Base-by-base conservation (phyloP, 2,329 filamentous ascomycete species). In the Aphanocladium album region DNA sequence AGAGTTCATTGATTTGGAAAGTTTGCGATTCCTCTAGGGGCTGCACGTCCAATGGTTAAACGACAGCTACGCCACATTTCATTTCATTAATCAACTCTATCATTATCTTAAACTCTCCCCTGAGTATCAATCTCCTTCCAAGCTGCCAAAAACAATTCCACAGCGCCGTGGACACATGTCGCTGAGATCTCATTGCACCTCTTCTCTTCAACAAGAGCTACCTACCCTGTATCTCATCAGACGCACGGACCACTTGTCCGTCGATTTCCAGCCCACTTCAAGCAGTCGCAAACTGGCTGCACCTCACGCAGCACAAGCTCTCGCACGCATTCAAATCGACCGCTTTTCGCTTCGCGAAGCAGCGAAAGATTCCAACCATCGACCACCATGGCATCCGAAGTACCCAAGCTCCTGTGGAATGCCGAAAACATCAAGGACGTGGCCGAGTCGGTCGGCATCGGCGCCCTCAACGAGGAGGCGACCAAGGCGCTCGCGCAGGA, bases 381-480 rank as follows among this genome's bases (percentile, higher is more conserved):
- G n/a, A 33, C 60, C 35, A 60, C 51, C 69, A 76, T 76, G 74
- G 72, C 74, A 61, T 67, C 67, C 67, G 76, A 76, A 56, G 69
- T 69, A 47, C 75, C 78, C n/a, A 80, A 80, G 70, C 79, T 88
- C 27, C 87, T 97, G 67, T 98, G 95, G 95, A 98, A 97, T 72
- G 87, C 90, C 19, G 95, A 99, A 69, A 98, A 96, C 68, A 90
- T 99, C 68, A 88, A 88, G 68, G 95, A 99, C 73, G 93, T 98
- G 63, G 93, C 95, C 67, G 95, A 99, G 75, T 96, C 95, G 1
- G 90, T 98, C 52, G 95, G 95, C 61, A 93, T 99, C 68, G 80
- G 84, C 67, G 83, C 85, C 59, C 82, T 98, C 49, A 86, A 85
- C 71, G 91, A 96, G 62, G 93, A 98, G 64, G 90, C 95, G 23